Conservation (phyloP, 805 yeast species). For the Candida sphagnicola region DNA sequence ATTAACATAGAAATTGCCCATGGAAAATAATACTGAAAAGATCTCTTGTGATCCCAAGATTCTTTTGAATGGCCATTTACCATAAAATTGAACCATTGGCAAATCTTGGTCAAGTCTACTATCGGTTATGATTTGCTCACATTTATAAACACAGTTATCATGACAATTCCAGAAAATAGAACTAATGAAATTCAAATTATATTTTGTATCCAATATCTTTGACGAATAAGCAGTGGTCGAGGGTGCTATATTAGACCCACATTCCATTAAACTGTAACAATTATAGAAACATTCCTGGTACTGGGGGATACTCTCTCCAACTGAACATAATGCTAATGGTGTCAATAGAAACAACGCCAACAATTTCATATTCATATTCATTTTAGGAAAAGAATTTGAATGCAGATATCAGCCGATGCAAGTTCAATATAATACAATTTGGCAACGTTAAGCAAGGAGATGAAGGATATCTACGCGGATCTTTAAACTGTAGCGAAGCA, state of each 20-base stretch:
- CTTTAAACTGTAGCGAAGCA: too few relatives aligned
- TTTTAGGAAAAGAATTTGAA: too few relatives aligned
- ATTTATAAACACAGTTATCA: slow-evolving; percentile 36
- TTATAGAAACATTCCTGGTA: slow-evolving; percentile 20
- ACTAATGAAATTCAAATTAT: slow-evolving; percentile 15
- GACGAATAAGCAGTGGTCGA: too few relatives aligned
- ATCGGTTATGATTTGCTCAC: slow-evolving; percentile 32
- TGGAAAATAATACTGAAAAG: slow-evolving; percentile 30
- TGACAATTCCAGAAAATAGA: slow-evolving; percentile 31
- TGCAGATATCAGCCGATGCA: too few relatives aligned
- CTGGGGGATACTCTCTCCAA: slow-evolving; percentile 31
- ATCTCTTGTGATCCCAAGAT: slow-evolving; percentile 35
- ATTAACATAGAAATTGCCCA: slow-evolving; percentile 33
- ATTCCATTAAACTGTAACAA: slow-evolving; percentile 19
- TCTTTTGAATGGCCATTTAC: slow-evolving; percentile 42
- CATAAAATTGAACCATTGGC: slow-evolving; percentile 36
- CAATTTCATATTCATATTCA: background rate
- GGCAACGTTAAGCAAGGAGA: too few relatives aligned
- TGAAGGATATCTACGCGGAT: too few relatives aligned
- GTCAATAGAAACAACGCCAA: background rate
- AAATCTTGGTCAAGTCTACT: slow-evolving; percentile 14
- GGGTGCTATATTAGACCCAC: slow-evolving; percentile 6
- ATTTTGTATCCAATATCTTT: slow-evolving; percentile 10
- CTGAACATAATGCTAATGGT: slow-evolving; percentile 14
- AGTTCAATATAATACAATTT: too few relatives aligned